phyloP scores from a whole-genome alignment of 108 stramenopile species.

The Cyclotella atomus region DNA sequence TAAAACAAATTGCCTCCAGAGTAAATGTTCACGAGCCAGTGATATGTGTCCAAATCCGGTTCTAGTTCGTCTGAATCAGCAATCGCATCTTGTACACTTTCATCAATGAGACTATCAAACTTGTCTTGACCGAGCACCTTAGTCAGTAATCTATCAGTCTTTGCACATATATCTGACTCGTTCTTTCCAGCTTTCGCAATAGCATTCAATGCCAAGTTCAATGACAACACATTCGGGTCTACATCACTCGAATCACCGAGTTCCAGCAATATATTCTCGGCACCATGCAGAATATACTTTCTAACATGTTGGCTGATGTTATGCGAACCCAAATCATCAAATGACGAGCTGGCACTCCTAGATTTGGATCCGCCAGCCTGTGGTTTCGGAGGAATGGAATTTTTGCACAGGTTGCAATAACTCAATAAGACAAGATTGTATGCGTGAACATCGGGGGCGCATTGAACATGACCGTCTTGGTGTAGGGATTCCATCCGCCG shows the following conservation, averaged over 20 bases:
- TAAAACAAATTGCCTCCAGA: conserved; percentile 25
- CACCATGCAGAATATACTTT: conserved; percentile 23
- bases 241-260: conserved; percentile 1
- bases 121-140: conserved; percentile 36
- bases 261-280: conserved; percentile 27
- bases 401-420: conserved; percentile 36
- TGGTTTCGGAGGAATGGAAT: neutral
- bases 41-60: conserved; percentile 41
- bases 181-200: conserved; percentile 31
- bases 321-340: too few species aligned
- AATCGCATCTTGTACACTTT: neutral
- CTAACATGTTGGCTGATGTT: conserved; percentile 3
- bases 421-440: conserved; percentile 45
- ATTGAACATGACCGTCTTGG: conserved; percentile 10
- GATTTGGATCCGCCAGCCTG: neutral
- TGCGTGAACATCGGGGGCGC: conserved; percentile 30
- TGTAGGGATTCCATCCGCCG: conserved; percentile 28
- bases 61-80: conserved; percentile 3
- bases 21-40: conserved; percentile 46
- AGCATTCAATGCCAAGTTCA: conserved; percentile 40
- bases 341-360: too few species aligned
- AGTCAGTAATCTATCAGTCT: conserved; percentile 17
- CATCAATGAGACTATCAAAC: conserved; percentile 20
- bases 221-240: conserved; percentile 30
- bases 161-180: conserved; percentile 21